phyloP scores from a whole-genome alignment of 2,329 filamentous ascomycete species.

The Paraphaeosphaeria minitans region DNA sequence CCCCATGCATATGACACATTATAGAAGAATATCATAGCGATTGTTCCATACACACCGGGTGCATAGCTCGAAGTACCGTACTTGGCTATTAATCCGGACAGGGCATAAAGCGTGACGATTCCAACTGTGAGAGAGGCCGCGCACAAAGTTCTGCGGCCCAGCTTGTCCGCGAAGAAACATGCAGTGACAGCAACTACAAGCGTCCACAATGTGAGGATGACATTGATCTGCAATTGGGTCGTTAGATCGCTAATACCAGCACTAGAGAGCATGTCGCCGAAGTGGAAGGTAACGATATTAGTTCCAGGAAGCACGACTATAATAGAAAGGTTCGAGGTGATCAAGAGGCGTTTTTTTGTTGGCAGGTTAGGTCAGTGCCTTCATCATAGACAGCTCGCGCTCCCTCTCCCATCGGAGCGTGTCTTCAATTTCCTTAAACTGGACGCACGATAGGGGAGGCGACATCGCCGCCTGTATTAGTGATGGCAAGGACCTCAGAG shows the following conservation, averaged over 20 bases:
- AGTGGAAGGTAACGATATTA: constrained; percentile 48
- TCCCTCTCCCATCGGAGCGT: constrained; percentile 43
- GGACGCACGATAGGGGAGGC: constrained; percentile 57
- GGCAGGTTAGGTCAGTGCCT: constrained; percentile 16
- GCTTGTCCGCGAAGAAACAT: constrained; percentile 42
- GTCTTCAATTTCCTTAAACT: constrained; percentile 60
- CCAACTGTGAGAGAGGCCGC: constrained; percentile 15
- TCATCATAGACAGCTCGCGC: constrained; percentile 17
- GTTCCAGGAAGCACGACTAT: constrained; percentile 26
- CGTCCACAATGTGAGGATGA: constrained; percentile 49
- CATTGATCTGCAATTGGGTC: constrained; percentile 48
- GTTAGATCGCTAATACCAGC: constrained; percentile 45
- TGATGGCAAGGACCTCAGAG: constrained; percentile 45
- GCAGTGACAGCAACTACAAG: constrained; percentile 42
- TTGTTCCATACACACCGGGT: constrained; percentile 46
- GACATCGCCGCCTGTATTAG: constrained; percentile 60
- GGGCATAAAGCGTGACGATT: constrained; percentile 26
- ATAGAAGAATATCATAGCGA: constrained; percentile 29
- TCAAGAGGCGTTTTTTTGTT: constrained; percentile 49
- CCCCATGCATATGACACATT: constrained; percentile 41
- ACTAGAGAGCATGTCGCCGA: constrained; percentile 44
- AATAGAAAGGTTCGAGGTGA: constrained; percentile 28
- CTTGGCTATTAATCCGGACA: constrained; percentile 19
- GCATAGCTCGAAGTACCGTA: constrained; percentile 47
- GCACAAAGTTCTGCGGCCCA: constrained; percentile 36